A percentile compares a stretch with the other conserved stretches of the same genome.
phyloP scores from a whole-genome alignment of 2,329 filamentous ascomycete species.

The Penicillium crustosum region DNA sequence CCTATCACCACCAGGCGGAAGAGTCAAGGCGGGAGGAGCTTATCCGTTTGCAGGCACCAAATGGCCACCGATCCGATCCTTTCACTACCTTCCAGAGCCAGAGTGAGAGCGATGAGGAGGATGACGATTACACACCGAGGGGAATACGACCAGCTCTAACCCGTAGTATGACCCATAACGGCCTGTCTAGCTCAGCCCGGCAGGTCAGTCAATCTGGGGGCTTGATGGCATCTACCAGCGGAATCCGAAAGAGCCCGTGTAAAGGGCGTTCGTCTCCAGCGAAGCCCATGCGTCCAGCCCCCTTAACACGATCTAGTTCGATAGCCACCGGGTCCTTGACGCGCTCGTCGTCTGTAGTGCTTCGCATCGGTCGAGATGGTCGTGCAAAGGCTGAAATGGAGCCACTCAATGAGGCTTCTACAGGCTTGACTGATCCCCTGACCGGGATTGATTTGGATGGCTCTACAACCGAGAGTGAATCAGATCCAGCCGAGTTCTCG shows the following conservation, averaged over 20 bases:
- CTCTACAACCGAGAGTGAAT: conserved; percentile 45
- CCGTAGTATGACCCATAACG: conserved; percentile 44
- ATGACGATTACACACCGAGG: conserved; percentile 37
- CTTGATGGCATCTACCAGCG: conserved; percentile 35
- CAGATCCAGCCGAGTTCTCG: conserved; percentile 42
- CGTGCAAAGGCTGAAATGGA: conserved; percentile 50
- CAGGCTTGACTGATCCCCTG: conserved; percentile 37
- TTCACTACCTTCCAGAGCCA: conserved; percentile 30
- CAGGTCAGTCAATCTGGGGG: conserved; percentile 34
- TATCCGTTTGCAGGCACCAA: conserved; percentile 34
- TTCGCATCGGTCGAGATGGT: conserved; percentile 51
- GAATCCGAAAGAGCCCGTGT: conserved; percentile 43
- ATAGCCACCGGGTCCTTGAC: conserved; percentile 31
- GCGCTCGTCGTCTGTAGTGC: conserved; percentile 44
- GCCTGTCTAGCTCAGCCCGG: conserved; percentile 30
- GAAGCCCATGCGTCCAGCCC: conserved; percentile 36
- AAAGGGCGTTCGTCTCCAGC: conserved; percentile 46
- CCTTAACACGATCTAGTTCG: conserved; percentile 35
- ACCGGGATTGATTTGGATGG: conserved; percentile 44
- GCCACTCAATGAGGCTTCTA: conserved; percentile 33
- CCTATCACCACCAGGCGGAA: conserved; percentile 51
- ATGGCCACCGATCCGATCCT: conserved; percentile 29
- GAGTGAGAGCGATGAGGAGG: conserved; percentile 34
- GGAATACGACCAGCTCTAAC: conserved; percentile 38
- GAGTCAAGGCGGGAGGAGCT: conserved; percentile 48